Evolutionary conservation across 495 filamentous ascomycete species (phyloP).

Genomic region (Podospora australis): DNA sequence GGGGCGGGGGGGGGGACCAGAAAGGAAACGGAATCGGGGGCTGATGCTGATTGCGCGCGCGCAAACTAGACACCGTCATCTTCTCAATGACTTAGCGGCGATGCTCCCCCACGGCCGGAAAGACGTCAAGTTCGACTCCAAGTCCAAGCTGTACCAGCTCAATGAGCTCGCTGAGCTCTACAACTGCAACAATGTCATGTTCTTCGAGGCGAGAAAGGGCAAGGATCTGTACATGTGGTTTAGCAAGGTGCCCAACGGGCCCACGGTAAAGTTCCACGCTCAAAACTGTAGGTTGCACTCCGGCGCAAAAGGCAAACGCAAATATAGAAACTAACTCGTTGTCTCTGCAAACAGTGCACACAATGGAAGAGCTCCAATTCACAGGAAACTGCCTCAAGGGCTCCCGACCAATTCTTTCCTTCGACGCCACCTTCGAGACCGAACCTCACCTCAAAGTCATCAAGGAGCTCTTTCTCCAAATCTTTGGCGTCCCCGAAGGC

Average conservation of each 20-base stretch:
- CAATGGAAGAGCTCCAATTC: conserved; percentile 94
- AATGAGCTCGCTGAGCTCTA: conserved; percentile 97
- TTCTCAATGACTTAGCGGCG: conserved; percentile 80
- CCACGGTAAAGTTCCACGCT: conserved; percentile 78
- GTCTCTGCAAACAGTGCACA: conserved; percentile 55
- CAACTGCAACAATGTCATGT: conserved; percentile 97
- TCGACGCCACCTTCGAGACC: conserved; percentile 77
- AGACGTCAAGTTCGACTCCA: conserved; percentile 94
- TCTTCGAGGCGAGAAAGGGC: conserved; percentile 92
- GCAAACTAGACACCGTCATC: conserved; percentile 74
- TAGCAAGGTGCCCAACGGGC: conserved; percentile 89
- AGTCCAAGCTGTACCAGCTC: conserved; percentile 85
- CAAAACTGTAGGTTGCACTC: conserved; percentile 48
- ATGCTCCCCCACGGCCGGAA: conserved; percentile 89
- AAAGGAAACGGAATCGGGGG: too few species aligned
- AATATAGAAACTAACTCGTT: neutral
- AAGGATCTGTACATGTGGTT: conserved; percentile 94
- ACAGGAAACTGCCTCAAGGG: conserved; percentile 95
- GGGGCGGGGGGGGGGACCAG: too few species aligned
- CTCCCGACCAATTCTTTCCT: conserved; percentile 88
- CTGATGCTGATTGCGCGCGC: too few species aligned
- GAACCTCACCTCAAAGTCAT: conserved; percentile 64
- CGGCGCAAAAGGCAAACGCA: neutral
- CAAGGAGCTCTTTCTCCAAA: conserved; percentile 82
- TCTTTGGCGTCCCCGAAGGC: conserved; percentile 88